phyloP scores from a whole-genome alignment of 352 stramenopile species.

The Elongisporangium anandrum region DNA sequence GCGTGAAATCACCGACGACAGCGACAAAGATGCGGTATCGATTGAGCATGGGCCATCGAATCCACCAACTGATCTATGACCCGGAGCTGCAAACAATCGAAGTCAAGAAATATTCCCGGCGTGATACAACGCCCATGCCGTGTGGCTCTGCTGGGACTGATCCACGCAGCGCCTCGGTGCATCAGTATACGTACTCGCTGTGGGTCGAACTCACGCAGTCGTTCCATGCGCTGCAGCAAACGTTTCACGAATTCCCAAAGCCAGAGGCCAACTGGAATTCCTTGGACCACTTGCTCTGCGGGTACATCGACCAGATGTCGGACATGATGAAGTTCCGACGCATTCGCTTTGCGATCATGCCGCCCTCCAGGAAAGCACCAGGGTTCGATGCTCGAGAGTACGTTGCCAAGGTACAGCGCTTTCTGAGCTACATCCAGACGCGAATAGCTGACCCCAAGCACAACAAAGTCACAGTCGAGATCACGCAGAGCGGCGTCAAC shows the following conservation, averaged over 20 bases:
- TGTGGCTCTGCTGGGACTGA: no score
- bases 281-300: slow-evolving; percentile 68
- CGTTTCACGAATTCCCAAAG: slow-evolving; percentile 63
- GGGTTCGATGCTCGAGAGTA: slow-evolving; percentile 10
- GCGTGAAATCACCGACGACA: no score
- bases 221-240: slow-evolving; percentile 68
- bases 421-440: slow-evolving; percentile 64
- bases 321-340: slow-evolving; percentile 66
- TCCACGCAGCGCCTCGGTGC: no score
- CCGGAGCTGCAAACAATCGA: slow-evolving; percentile 68
- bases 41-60: slow-evolving; percentile 77
- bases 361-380: slow-evolving; percentile 10
- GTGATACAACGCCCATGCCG: slow-evolving; percentile 10
- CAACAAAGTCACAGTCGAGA: no score
- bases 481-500: neutral
- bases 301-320: slow-evolving; percentile 71
- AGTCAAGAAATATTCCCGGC: slow-evolving; percentile 72
- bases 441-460: slow-evolving; percentile 18
- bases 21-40: slow-evolving; percentile 32
- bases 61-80: slow-evolving; percentile 81
- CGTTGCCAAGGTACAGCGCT: slow-evolving; percentile 47
- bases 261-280: slow-evolving; percentile 80
- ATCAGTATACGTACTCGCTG: slow-evolving; percentile 67
- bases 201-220: slow-evolving; percentile 60
- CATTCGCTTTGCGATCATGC: slow-evolving; percentile 67